A percentile compares a stretch with the other conserved stretches of the same genome.
Evolutionary conservation across 768 basidiomycete genomes (phyloP).

Genomic region (Podaxis sp.): DNA sequence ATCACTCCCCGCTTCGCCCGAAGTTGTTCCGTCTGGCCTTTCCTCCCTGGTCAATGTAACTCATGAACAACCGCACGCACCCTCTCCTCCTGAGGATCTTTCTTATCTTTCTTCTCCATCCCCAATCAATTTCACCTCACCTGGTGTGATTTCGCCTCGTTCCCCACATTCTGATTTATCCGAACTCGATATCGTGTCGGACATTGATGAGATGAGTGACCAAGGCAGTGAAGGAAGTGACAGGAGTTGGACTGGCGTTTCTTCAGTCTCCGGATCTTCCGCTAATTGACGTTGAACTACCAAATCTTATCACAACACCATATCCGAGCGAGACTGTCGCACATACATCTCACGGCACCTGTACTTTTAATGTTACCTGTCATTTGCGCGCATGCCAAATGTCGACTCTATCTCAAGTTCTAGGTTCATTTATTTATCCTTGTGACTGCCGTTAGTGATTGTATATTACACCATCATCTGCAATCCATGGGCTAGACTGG

Average conservation of each 20-base stretch:
- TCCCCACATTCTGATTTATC: slow-evolving; percentile 13
- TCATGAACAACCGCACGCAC: not conserved
- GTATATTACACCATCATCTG: slow-evolving; percentile 1
- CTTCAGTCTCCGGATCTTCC: slow-evolving; percentile 3
- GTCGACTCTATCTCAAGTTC: not conserved
- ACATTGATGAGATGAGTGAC: slow-evolving; percentile 13
- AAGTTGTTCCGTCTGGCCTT: not conserved
- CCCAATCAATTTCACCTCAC: slow-evolving; percentile 15
- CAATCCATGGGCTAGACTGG: not conserved
- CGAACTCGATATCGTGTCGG: slow-evolving; percentile 10
- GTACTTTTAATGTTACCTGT: slow-evolving; percentile 5
- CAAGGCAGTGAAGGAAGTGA: slow-evolving; percentile 13
- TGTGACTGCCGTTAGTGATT: not conserved
- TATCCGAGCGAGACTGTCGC: not conserved
- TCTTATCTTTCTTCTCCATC: slow-evolving; percentile 10
- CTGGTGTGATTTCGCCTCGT: slow-evolving; percentile 10
- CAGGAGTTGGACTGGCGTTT: slow-evolving; percentile 13
- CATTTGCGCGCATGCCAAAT: not conserved
- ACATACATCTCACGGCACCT: not conserved
- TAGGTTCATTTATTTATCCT: not conserved
- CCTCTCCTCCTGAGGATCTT: not conserved
- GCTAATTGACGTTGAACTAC: not conserved
- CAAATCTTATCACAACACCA: not conserved
- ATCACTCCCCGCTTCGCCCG: slow-evolving; percentile 7
- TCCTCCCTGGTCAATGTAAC: slow-evolving; percentile 1